Percentiles rank a stretch among this genome's conserved stretches.
Evolutionary conservation across 805 yeast genomes (phyloP).

Genomic region (Candida palmyrensis): DNA sequence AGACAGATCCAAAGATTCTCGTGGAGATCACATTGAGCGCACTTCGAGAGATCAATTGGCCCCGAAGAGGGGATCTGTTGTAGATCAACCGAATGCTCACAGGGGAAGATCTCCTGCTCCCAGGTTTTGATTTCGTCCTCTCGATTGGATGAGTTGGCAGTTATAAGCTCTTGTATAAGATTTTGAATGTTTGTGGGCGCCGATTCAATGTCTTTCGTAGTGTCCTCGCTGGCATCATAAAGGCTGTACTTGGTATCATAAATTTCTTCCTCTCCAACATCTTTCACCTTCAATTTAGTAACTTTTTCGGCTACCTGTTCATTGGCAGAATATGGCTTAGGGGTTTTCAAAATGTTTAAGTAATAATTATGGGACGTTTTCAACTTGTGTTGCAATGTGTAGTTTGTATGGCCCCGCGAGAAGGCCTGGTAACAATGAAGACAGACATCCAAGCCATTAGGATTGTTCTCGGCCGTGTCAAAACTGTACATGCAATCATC

Average conservation of each 20-base stretch:
- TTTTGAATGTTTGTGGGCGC: constrained; percentile 16
- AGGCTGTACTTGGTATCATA: constrained; percentile 43
- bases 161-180: constrained; percentile 42
- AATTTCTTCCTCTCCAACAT: constrained; percentile 56
- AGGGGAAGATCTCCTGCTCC: constrained; percentile 83
- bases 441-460: constrained; percentile 68
- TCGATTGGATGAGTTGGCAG: constrained; percentile 53
- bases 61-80: constrained; percentile 23
- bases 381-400: constrained; percentile 52
- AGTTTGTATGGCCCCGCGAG: constrained; percentile 42
- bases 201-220: constrained; percentile 18
- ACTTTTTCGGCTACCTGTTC: constrained; percentile 38
- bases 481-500: constrained; percentile 91
- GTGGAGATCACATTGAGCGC: constrained; percentile 55
- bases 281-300: constrained; percentile 63
- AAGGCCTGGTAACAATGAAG: constrained; percentile 69
- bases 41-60: constrained; percentile 34
- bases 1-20: constrained; percentile 92
- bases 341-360: constrained; percentile 51
- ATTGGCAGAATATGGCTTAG: constrained; percentile 14
- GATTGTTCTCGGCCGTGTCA: constrained; percentile 52
- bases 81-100: constrained; percentile 67
- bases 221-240: constrained; percentile 31
- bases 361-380: constrained; percentile 50
- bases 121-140: constrained; percentile 79